Evolutionary conservation across 2,329 filamentous ascomycete species (phyloP).

Genomic region (Epichloe baconii): DNA sequence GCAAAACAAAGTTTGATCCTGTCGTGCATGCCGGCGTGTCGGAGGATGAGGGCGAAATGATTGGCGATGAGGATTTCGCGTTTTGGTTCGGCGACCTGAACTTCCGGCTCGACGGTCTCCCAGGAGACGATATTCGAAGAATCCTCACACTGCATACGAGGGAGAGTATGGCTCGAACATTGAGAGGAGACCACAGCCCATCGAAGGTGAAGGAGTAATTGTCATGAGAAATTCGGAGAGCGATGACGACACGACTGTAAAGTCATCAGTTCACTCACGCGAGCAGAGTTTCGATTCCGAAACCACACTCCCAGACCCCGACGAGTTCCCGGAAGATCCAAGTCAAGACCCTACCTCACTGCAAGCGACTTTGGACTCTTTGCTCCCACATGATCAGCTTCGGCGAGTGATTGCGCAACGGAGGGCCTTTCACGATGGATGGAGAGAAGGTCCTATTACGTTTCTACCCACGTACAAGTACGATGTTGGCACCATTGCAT

Average conservation of each 20-base stretch:
- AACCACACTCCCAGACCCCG: conserved; percentile 42
- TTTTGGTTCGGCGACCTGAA: conserved; percentile 98
- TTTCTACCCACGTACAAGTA: conserved; percentile 98
- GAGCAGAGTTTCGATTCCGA: conserved; percentile 27
- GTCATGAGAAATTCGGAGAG: conserved; percentile 31
- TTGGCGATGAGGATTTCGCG: conserved; percentile 84
- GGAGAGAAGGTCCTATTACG: conserved; percentile 75
- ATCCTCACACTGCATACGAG: conserved; percentile 70
- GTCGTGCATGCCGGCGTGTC: conserved; percentile 52
- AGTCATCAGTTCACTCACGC: conserved; percentile 19
- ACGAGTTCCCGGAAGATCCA: conserved; percentile 54
- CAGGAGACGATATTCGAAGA: conserved; percentile 78
- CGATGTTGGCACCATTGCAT: conserved; percentile 79
- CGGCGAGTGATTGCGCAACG: conserved; percentile 55
- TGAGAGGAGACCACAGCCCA: conserved; percentile 19
- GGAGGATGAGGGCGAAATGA: conserved; percentile 51
- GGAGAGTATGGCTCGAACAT: conserved; percentile 53
- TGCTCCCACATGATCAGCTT: conserved; percentile 85
- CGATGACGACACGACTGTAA: conserved; percentile 30
- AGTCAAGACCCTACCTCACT: conserved; percentile 72
- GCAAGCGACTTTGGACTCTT: conserved; percentile 74
- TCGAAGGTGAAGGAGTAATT: conserved; percentile 38
- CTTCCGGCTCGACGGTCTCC: conserved; percentile 77
- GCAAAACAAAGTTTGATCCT: conserved; percentile 65
- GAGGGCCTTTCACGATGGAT: conserved; percentile 84